These are phyloP conservation scores for Penicillium desertorum DNA, from an alignment of 495 filamentous ascomycete species.

Conservation along the genomic window DNA sequence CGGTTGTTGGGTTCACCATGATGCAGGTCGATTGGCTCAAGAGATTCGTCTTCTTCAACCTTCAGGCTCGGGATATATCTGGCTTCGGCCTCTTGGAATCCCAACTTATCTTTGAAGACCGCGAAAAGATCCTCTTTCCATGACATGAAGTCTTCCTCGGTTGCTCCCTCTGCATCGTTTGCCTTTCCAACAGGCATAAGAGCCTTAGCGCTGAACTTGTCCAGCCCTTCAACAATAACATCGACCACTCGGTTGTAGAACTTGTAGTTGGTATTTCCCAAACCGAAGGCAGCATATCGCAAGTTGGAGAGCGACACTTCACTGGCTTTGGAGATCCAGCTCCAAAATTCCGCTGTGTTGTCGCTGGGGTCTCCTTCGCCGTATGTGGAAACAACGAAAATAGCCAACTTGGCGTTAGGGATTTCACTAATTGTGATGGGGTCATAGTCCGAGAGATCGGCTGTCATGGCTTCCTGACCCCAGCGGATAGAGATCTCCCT, in stretches of 20 bases:
- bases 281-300: constrained; percentile 45
- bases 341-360: constrained; percentile 49
- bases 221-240: constrained; percentile 36
- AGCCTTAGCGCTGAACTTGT: constrained; percentile 38
- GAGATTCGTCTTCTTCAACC: constrained; percentile 39
- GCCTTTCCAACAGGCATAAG: constrained; percentile 42
- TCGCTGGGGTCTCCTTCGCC: constrained; percentile 58
- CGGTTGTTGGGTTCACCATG: constrained; percentile 38
- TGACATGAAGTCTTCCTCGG: constrained; percentile 51
- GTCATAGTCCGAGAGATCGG: constrained; percentile 54
- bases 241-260: constrained; percentile 52
- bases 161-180: constrained; percentile 49
- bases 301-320: constrained; percentile 34
- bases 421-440: constrained; percentile 41
- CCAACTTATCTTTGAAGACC: constrained; percentile 36
- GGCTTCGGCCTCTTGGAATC: constrained; percentile 38
- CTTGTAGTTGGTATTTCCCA: constrained; percentile 55
- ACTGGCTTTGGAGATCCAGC: constrained; percentile 38
- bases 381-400: constrained; percentile 55
- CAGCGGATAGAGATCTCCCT: constrained; percentile 47
- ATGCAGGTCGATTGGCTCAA: constrained; percentile 42
- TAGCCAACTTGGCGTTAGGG: constrained; percentile 41
- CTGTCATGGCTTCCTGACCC: constrained; percentile 41
- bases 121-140: constrained; percentile 50
- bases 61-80: constrained; percentile 43